Evolutionary conservation across 441 rosid species (phyloP), one percentile per base, ranked within the genome.

Genomic region (Kokia cookei): DNA sequence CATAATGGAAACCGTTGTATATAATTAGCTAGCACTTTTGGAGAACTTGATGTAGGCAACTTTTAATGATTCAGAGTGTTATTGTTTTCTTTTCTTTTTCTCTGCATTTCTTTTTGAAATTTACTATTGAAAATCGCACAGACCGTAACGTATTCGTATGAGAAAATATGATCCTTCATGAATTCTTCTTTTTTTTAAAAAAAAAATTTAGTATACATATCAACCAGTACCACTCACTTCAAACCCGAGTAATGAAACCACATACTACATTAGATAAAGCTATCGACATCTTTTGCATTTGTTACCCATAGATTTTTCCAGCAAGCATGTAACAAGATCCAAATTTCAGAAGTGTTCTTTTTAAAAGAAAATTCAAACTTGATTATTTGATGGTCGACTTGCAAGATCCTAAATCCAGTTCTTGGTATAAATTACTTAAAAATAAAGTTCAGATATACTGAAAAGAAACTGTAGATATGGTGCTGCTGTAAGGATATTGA

Each of bases 1-100:
- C 55, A 73, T 42, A 70, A 63, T 69, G 40, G 73, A 48, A 74
- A 65, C 70, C n/a, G n/a, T n/a, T 78, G 78, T 78, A 69, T 65
- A 73, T 71, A 40, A 19, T n/a, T 43, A 29, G 47, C 61, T 35
- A 10, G 45, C 72, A 68, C 60, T 47, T 43, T 62, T 62, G 29
- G 51, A 69, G n/a, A 22, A 57, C 19, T 47, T 61, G 51, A 35
- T 68, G 29, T 73, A 55, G 74, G 48, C 19, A 35, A 35, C 40
- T 35, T 6, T 35, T 45, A 58, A 51, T 43, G 12, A 27, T 57
- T 12, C 19, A 9, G 7, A 29, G 66, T 24, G 13, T 3, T 6
- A n/a, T n/a, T 24, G 15, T 26, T 14, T 7, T 15, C 40, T 58
- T 71, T 35, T 15, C 4, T 29, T 32, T 57, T 71, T 71, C 54